phyloP scores from a whole-genome alignment of 192 early-diverging fungal genomes.

The Gorgonomyces haynaldii region DNA sequence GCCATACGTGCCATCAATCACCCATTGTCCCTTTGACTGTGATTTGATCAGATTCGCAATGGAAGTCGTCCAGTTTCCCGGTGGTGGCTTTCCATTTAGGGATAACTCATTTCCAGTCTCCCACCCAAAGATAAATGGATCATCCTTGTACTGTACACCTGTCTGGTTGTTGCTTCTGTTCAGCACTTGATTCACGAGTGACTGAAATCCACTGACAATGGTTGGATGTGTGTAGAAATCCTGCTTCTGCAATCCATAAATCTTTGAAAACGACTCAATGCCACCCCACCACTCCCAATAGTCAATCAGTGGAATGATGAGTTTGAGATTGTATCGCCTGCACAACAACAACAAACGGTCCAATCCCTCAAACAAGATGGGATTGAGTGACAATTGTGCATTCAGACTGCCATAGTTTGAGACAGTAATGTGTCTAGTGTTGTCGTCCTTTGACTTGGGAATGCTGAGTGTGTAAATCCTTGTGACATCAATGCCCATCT shows the following conservation, averaged over 20 bases:
- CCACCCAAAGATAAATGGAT: slow-evolving; percentile 30
- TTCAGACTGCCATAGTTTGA: neutral
- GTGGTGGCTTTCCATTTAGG: slow-evolving; percentile 7
- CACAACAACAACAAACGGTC: slow-evolving; percentile 18
- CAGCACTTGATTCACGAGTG: slow-evolving; percentile 14
- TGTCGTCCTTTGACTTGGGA: neutral
- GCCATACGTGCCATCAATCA: slow-evolving; percentile 10
- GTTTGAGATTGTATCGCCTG: slow-evolving; percentile 12
- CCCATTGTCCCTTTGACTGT: neutral
- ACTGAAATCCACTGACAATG: slow-evolving; percentile 14
- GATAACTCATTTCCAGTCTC: slow-evolving; percentile 32
- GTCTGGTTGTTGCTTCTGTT: slow-evolving; percentile 21
- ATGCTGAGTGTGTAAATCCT: slow-evolving; percentile 24
- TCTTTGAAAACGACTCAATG: slow-evolving; percentile 7
- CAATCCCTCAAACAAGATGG: slow-evolving; percentile 16
- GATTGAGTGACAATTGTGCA: slow-evolving; percentile 9
- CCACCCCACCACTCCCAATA: slow-evolving; percentile 34
- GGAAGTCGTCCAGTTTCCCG: slow-evolving; percentile 10
- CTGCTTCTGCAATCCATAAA: slow-evolving; percentile 1
- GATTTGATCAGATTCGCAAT: slow-evolving; percentile 8
- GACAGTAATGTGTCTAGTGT: slow-evolving; percentile 3
- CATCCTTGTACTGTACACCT: slow-evolving; percentile 19
- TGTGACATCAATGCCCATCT: slow-evolving; percentile 18
- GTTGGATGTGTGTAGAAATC: slow-evolving; percentile 19
- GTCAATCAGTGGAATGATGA: slow-evolving; percentile 32